Base-by-base conservation (phyloP, 2,329 filamentous ascomycete genomes). In the Hansfordia pulvinata region DNA sequence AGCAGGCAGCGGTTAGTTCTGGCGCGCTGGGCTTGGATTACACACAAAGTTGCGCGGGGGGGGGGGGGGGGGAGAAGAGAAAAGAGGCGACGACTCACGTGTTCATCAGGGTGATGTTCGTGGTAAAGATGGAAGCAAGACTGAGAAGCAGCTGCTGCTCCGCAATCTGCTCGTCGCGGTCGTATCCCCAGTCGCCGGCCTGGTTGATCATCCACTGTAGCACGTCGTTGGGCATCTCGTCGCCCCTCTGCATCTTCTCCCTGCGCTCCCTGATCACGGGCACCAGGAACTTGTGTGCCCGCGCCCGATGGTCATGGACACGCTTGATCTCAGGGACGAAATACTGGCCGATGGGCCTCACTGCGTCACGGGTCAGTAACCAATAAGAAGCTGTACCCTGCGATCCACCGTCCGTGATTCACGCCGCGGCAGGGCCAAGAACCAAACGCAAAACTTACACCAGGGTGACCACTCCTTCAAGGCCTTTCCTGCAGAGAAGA, bases 71-170 rank as follows among this genome's bases (percentile, higher is more conserved):
- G 6, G 16, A 10, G n/a, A 23, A 20, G 12, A 16, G 5, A 14
- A 16, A 10, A n/a, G 19, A 16, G 6, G 16, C 3, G 10, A 16
- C 15, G 12, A 37, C 51, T 33, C 33, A 57, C 51, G 36, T 54
- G 32, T 49, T 64, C 1, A 55, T 60, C 0, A 53, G 30, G 0
- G 55, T 51, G 25, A 56, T 27, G 0, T 56, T 52, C 0, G 60
- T 66, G 0, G 61, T 64, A 33, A 64, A 58, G 17, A 69, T 65
- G 2, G 62, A 53, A 0, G 60, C 61, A 34, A 65, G 56, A 20
- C 48, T 57, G 10, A 65, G 32, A 1, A 38, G 39, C 4, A 64
- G 47, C 39, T 63, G 58, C 4, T 51, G 34, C 26, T 49, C 46
- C 1, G 57, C 50, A 6, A 62, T 29, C 10, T 48, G 38, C 16